Conservation (phyloP, 768 basidiomycete genomes). For the Naganishia vishniacii region DNA sequence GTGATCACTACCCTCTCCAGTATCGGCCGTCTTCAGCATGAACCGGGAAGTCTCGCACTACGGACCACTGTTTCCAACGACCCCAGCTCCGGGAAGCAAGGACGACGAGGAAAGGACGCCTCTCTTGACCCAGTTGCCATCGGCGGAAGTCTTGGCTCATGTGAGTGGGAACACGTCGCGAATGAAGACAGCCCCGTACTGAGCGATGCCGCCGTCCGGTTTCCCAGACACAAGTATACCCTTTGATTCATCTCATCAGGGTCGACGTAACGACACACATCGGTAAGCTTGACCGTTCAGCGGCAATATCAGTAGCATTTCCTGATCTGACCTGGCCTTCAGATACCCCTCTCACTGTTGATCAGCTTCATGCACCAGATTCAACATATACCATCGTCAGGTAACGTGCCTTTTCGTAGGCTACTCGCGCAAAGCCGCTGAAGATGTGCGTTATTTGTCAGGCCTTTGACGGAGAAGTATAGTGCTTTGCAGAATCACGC, state of each 20-base stretch:
- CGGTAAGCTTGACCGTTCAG: conserved; percentile 35
- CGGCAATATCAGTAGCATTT: too few relatives aligned
- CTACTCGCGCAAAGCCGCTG: neutral
- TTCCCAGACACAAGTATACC: conserved; percentile 67
- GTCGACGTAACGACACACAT: conserved; percentile 47
- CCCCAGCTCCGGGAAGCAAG: conserved; percentile 9
- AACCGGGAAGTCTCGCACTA: neutral
- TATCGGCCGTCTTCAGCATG: neutral
- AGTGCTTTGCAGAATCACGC: conserved; percentile 71
- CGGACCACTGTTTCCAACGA: conserved; percentile 6
- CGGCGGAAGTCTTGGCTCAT: conserved; percentile 20
- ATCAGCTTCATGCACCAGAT: conserved; percentile 77
- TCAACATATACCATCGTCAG: conserved; percentile 77
- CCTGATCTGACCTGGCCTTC: conserved; percentile 48
- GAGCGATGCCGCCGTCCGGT: too few relatives aligned
- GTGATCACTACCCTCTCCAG: too few relatives aligned
- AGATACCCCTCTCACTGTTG: conserved; percentile 72
- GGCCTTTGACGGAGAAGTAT: conserved; percentile 84
- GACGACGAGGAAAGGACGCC: conserved; percentile 25
- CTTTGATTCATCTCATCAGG: conserved; percentile 73
- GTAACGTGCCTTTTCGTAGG: conserved; percentile 27
- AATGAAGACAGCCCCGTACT: too few relatives aligned
- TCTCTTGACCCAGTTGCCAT: conserved; percentile 16
- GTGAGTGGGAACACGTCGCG: too few relatives aligned
- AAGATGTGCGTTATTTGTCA: conserved; percentile 35